These are phyloP conservation scores for Cryphonectria radicalis DNA, from an alignment of 2,329 filamentous ascomycete species.

Conservation along the genomic window DNA sequence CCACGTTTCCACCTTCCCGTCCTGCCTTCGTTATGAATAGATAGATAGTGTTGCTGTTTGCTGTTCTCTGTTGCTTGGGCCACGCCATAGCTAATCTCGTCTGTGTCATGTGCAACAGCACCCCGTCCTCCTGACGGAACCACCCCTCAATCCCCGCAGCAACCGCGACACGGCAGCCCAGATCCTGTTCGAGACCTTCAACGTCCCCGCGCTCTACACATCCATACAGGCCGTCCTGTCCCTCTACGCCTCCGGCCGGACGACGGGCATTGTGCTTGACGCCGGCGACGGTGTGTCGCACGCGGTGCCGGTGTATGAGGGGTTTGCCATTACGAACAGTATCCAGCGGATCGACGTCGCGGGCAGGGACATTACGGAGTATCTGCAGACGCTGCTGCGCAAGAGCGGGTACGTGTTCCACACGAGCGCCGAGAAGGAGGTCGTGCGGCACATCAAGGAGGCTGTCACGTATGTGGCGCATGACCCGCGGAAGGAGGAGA, in stretches of 20 bases:
- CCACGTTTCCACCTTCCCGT: background rate
- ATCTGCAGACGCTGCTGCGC: conserved; percentile 86
- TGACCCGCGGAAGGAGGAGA: conserved; percentile 92
- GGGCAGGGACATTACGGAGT: conserved; percentile 92
- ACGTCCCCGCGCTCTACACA: conserved; percentile 93
- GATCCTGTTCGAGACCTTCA: conserved; percentile 98
- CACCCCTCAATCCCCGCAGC: conserved; percentile 89
- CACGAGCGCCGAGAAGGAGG: conserved; percentile 98
- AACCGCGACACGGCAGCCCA: conserved; percentile 97
- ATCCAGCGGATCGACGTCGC: conserved; percentile 96
- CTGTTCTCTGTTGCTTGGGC: background rate
- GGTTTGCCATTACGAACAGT: conserved; percentile 94
- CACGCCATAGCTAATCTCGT: conserved; percentile 30
- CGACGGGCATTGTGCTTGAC: conserved; percentile 94
- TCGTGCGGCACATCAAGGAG: conserved; percentile 97
- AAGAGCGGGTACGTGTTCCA: conserved; percentile 96
- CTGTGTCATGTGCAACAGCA: conserved; percentile 57
- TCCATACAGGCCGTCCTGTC: conserved; percentile 97
- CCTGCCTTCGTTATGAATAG: background rate
- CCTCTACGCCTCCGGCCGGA: conserved; percentile 92
- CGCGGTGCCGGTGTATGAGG: conserved; percentile 96
- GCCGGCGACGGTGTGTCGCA: conserved; percentile 96
- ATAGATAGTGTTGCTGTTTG: background rate
- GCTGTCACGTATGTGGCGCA: conserved; percentile 87
- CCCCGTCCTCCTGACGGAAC: conserved; percentile 93